Evolutionary conservation across 2,329 filamentous ascomycete species (phyloP), one percentile per base, ranked within the genome.

Genomic region (Leptoxyphium fumago): DNA sequence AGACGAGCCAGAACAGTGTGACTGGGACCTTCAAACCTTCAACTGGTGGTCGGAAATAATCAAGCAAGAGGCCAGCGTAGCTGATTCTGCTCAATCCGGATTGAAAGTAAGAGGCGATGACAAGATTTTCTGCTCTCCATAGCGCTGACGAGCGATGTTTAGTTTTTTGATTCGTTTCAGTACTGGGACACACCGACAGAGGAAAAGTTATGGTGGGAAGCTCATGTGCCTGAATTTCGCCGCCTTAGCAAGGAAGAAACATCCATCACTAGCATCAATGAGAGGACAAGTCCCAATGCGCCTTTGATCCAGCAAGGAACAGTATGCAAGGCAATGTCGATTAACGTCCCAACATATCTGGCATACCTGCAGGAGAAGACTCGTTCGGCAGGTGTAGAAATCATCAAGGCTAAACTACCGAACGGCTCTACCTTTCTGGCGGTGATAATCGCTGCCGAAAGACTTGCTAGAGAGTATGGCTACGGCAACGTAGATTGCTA

Each of bases 1-100:
- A 1, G 47, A 56, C 6, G 58, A 64, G 32, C 45, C 45, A 3
- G 61, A 64, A 41, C 51, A 61, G 38, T 57, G 61, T 39, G 53
- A 52, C 18, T 71, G 67, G 67, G 67, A 71, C 49, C 47, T 57
- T 0, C 59, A 64, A 50, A 70, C 64, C 1, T 69, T 67, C 48
- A 43, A 59, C 10, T 48, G 58, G n/a, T 71, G 66, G 68, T 53
- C 57, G 28, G 43, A 51, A 1, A 46, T 62, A 11, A 46, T 64
- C 2, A 49, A 54, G 42, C 45, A 47, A 29, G 57, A 58, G n/a
- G 46, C 26, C 38, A 5, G 45, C 39, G 9, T 30, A 52, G 9
- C 46, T 26, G 21, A 26, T 3, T 26, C 21, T 26, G 21, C 48
- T 2, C 51, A 42, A 32, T 51, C 54, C 5, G 55, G 56, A 0